A percentile compares a stretch with the other conserved stretches of the same genome.
These are phyloP conservation scores for Fusarium sp. DNA, from an alignment of 2,329 filamentous ascomycete species.

Conservation along the genomic window DNA sequence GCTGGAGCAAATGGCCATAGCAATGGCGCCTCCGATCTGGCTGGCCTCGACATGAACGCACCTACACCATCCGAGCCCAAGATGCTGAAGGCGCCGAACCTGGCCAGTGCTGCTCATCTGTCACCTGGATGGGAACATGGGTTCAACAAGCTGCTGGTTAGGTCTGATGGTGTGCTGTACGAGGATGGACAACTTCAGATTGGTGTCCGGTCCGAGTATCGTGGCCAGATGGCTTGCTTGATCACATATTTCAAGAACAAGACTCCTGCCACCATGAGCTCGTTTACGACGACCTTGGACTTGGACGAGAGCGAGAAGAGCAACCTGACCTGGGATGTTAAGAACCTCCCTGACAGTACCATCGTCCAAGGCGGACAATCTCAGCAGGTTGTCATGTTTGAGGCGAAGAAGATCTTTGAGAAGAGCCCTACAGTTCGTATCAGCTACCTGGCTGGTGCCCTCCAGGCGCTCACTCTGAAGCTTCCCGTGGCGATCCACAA, in stretches of 20 bases:
- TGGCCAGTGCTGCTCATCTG: constrained; percentile 91
- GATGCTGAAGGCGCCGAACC: constrained; percentile 77
- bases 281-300: constrained; percentile 94
- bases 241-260: constrained; percentile 98
- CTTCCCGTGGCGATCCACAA: constrained; percentile 91
- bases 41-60: constrained; percentile 82
- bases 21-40: constrained; percentile 73
- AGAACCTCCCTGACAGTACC: constrained; percentile 86
- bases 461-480: constrained; percentile 93
- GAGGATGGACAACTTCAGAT: constrained; percentile 96
- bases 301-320: constrained; percentile 75
- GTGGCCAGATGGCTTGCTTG: constrained; percentile 92
- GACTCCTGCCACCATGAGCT: constrained; percentile 83
- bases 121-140: constrained; percentile 95
- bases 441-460: constrained; percentile 91
- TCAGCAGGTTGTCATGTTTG: constrained; percentile 95
- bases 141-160: constrained; percentile 84
- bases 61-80: constrained; percentile 68
- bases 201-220: constrained; percentile 92
- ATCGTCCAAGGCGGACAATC: constrained; percentile 81
- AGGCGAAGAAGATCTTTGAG: constrained; percentile 83
- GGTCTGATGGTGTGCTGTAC: constrained; percentile 88
- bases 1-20: constrained; percentile 65
- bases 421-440: constrained; percentile 92
- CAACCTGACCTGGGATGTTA: constrained; percentile 85